These are phyloP conservation scores for Ilex aquifolium DNA, from an alignment of 257 asterid species.

Conservation along the genomic window DNA sequence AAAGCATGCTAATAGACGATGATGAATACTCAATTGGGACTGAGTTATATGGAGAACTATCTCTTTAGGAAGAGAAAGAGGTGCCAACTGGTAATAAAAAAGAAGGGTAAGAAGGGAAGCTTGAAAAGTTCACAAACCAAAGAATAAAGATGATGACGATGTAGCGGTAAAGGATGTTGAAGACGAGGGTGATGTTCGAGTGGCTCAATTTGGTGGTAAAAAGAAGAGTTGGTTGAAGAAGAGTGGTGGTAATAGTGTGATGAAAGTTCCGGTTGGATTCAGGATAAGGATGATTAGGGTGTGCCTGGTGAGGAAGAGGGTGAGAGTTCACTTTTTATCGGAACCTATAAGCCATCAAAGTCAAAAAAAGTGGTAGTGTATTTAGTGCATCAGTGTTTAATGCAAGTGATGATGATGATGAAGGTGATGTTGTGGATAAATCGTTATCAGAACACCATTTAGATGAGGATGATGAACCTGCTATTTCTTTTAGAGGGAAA, in stretches of 20 bases:
- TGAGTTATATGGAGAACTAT: conserved; percentile 55
- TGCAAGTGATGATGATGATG: conserved; percentile 22
- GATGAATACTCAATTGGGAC: conserved; percentile 67
- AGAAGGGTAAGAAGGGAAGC: conserved; percentile 62
- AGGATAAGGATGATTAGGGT: conserved; percentile 20
- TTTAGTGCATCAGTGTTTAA: conserved; percentile 20
- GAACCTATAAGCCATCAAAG: conserved; percentile 36
- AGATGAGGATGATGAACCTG: conserved; percentile 30
- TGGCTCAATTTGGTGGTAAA: conserved; percentile 42
- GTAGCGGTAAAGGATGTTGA: conserved; percentile 34
- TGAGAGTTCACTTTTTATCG: conserved; percentile 20
- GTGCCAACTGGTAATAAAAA: conserved; percentile 34
- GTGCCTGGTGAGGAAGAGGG: conserved; percentile 21
- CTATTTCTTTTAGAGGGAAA: conserved; percentile 51
- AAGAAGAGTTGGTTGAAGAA: conserved; percentile 64
- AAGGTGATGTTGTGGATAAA: conserved; percentile 4
- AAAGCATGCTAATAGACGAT: conserved; percentile 50
- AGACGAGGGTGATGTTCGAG: conserved; percentile 40
- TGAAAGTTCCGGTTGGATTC: conserved; percentile 19
- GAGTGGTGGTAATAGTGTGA: conserved; percentile 27
- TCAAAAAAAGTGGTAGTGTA: conserved; percentile 26
- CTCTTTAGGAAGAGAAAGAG: conserved; percentile 45
- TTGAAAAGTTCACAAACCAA: conserved; percentile 12
- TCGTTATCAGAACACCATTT: no score
- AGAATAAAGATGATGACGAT: conserved; percentile 26